phyloP scores from a whole-genome alignment of 2,329 filamentous ascomycete species.

The Phoma sp. region DNA sequence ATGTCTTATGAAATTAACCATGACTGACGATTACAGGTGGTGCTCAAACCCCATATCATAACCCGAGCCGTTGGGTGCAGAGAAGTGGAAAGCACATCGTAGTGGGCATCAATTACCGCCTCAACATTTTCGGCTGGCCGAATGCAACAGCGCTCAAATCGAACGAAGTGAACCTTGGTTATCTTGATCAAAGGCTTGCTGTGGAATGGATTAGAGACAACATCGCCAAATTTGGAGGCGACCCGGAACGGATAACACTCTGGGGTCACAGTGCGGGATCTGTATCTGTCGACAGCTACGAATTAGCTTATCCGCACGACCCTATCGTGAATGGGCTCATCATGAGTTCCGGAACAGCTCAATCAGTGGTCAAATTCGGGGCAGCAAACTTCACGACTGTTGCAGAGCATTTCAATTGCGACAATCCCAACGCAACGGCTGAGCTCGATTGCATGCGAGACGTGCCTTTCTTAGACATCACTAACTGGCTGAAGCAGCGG shows the following conservation, averaged over 20 bases:
- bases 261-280: constrained; percentile 42
- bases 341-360: not conserved
- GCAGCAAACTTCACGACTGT: not conserved
- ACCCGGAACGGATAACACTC: constrained; percentile 39
- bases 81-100: constrained; percentile 46
- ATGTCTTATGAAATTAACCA: not conserved
- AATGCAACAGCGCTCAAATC: constrained; percentile 38
- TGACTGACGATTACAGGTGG: constrained; percentile 40
- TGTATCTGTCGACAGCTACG: constrained; percentile 19
- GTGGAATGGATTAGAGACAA: constrained; percentile 46
- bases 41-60: constrained; percentile 49
- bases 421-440: constrained; percentile 4
- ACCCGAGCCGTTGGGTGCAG: constrained; percentile 34
- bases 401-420: not conserved
- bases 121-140: constrained; percentile 50
- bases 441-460: constrained; percentile 6
- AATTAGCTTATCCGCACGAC: constrained; percentile 52
- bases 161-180: constrained; percentile 44
- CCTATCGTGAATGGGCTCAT: constrained; percentile 54
- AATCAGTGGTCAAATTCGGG: not conserved
- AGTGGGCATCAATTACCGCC: constrained; percentile 43
- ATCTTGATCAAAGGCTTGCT: constrained; percentile 42
- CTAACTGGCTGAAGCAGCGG: not conserved
- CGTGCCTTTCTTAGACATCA: not conserved
- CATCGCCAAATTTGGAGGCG: constrained; percentile 34